Evolutionary conservation across 2,329 filamentous ascomycete species (phyloP).

Genomic region (Verticillium tricorpus): DNA sequence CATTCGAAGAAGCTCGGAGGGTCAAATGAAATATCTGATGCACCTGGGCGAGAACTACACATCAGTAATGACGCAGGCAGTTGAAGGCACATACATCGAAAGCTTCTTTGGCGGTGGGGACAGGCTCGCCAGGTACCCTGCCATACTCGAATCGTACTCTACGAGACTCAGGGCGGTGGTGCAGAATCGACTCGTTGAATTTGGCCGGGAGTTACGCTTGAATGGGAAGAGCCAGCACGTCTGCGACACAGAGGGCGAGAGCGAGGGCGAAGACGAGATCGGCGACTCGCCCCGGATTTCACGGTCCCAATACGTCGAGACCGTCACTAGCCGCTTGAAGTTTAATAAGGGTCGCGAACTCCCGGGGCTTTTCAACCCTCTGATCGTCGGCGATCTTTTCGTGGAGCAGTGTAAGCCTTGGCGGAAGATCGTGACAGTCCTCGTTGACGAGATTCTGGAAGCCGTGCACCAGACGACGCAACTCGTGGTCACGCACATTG

Average conservation of each 20-base stretch:
- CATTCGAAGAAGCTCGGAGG: constrained; percentile 34
- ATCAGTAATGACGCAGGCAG: constrained; percentile 36
- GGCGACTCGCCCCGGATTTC: constrained; percentile 11
- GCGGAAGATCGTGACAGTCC: constrained; percentile 40
- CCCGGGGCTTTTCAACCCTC: constrained; percentile 55
- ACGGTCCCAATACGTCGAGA: constrained; percentile 24
- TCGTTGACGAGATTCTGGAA: constrained; percentile 39
- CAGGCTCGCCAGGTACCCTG: constrained; percentile 26
- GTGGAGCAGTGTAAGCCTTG: constrained; percentile 52
- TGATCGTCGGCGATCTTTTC: constrained; percentile 57
- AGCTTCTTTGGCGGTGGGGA: constrained; percentile 41
- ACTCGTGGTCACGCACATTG: background rate
- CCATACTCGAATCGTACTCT: constrained; percentile 30
- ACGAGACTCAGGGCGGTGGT: constrained; percentile 50
- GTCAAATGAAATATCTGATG: constrained; percentile 46
- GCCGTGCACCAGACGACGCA: background rate
- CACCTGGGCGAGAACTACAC: constrained; percentile 39
- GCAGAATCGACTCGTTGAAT: constrained; percentile 43
- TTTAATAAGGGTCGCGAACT: constrained; percentile 39
- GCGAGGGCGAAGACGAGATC: constrained; percentile 9
- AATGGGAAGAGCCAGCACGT: constrained; percentile 36
- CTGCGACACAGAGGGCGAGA: background rate
- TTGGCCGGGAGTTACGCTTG: constrained; percentile 36
- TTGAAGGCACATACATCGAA: constrained; percentile 47
- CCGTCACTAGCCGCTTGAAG: background rate